Percentiles rank a stretch among this genome's conserved stretches.
Conservation (phyloP, 176 grass and related monocot genomes). For the Phragmites australis region DNA sequence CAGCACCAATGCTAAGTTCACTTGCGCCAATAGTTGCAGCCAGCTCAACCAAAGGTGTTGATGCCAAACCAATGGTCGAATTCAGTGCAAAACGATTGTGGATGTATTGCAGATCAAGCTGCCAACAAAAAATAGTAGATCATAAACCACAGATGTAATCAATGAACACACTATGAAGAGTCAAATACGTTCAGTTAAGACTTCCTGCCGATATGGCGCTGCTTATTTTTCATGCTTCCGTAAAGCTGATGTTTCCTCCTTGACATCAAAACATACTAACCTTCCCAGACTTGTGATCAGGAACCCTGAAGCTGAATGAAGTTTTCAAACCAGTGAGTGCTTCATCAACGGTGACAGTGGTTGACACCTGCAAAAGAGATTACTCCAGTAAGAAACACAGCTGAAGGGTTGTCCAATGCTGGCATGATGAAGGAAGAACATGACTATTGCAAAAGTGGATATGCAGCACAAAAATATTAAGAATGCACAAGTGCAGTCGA, state of each 20-base stretch:
- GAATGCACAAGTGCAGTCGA: background rate
- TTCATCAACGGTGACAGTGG: conserved; percentile 75
- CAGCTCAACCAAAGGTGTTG: conserved; percentile 69
- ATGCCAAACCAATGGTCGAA: conserved; percentile 73
- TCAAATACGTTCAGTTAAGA: conserved; percentile 21
- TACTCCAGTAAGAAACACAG: conserved; percentile 35
- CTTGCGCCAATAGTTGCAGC: conserved; percentile 60
- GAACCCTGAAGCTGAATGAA: conserved; percentile 76
- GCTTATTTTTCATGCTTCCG: background rate
- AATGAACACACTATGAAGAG: background rate
- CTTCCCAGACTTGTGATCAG: conserved; percentile 89
- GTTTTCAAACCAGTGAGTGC: conserved; percentile 64
- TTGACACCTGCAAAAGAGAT: conserved; percentile 60
- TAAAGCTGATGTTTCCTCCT: background rate
- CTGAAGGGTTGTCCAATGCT: background rate
- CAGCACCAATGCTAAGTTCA: conserved; percentile 64
- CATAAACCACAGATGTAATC: background rate
- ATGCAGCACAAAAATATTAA: background rate
- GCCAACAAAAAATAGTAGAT: conserved; percentile 22
- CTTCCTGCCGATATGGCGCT: background rate
- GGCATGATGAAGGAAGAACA: background rate
- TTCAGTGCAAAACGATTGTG: conserved; percentile 60
- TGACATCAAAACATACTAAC: conserved; percentile 38
- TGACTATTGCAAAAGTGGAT: background rate
- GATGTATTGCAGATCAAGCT: conserved; percentile 90